phyloP scores from a whole-genome alignment of 2,329 filamentous ascomycete genomes.

The Aulographum hederae region DNA sequence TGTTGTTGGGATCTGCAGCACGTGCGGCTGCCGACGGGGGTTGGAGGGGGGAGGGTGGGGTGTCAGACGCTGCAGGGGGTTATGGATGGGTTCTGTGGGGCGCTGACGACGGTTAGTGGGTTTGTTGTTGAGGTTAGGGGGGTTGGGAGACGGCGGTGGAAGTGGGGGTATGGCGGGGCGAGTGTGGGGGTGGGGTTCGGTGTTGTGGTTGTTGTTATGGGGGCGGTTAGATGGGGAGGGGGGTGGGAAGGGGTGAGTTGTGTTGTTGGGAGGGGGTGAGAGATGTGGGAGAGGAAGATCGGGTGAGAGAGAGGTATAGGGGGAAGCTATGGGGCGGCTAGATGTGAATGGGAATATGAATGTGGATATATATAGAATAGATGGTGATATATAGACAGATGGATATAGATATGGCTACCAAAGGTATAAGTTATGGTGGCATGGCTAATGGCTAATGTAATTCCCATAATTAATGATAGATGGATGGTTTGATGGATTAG shows the following conservation, averaged over 20 bases:
- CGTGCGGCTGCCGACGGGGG: slow-evolving; percentile 17
- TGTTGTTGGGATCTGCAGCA: slow-evolving; percentile 69
- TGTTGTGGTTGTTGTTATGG: slow-evolving; percentile 53
- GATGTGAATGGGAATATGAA: too few relatives aligned
- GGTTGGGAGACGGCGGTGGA: slow-evolving; percentile 21
- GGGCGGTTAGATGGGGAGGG: slow-evolving; percentile 51
- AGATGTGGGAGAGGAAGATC: neutral
- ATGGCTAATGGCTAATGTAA: too few relatives aligned
- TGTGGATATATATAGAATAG: too few relatives aligned
- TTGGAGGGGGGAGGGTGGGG: slow-evolving; percentile 29
- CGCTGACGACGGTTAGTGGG: slow-evolving; percentile 47
- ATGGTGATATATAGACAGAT: too few relatives aligned
- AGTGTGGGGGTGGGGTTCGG: slow-evolving; percentile 41
- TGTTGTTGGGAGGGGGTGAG: slow-evolving; percentile 4
- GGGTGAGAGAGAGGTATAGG: too few relatives aligned
- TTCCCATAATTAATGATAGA: too few relatives aligned
- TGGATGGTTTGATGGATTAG: too few relatives aligned
- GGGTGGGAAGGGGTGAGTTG: slow-evolving; percentile 21
- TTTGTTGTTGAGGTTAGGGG: slow-evolving; percentile 44
- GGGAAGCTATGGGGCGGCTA: too few relatives aligned
- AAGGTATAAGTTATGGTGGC: too few relatives aligned
- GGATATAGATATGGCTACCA: too few relatives aligned
- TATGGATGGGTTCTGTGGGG: slow-evolving; percentile 51
- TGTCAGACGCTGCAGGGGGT: slow-evolving; percentile 52
- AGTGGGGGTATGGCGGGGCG: slow-evolving; percentile 11